These are phyloP conservation scores for Tuctoria greenei DNA, from an alignment of 176 grass and related monocot genomes.

Conservation along the genomic window DNA sequence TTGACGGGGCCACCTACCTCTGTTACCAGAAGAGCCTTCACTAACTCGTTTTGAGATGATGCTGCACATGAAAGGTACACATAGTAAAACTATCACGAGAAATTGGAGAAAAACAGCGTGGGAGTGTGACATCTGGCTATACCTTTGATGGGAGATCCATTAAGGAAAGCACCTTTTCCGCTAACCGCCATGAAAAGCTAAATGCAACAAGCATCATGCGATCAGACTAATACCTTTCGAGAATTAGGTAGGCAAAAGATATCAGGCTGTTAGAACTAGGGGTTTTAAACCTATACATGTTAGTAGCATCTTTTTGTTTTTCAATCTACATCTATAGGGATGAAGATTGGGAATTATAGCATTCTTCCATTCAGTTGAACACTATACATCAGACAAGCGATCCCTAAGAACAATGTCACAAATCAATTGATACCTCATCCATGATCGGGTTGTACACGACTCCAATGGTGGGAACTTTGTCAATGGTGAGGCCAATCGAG, in stretches of 20 bases:
- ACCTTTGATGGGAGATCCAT: constrained; percentile 91
- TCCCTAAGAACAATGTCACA: neutral
- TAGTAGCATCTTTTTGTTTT: neutral
- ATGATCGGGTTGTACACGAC: constrained; percentile 95
- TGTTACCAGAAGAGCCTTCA: constrained; percentile 96
- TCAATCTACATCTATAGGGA: neutral
- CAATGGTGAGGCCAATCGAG: constrained; percentile 88
- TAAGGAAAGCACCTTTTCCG: constrained; percentile 90
- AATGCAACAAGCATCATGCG: constrained; percentile 5
- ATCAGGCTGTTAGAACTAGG: constrained; percentile 14
- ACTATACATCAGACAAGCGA: neutral
- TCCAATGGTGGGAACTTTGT: constrained; percentile 74
- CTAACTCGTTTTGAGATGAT: constrained; percentile 83
- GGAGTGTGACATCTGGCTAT: constrained; percentile 1
- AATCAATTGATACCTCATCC: constrained; percentile 66
- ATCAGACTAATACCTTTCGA: constrained; percentile 7
- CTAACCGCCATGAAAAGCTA: constrained; percentile 81
- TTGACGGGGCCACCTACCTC: constrained; percentile 49
- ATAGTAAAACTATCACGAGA: neutral
- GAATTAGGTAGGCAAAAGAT: neutral
- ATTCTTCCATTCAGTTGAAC: neutral
- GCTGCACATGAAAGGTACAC: constrained; percentile 46
- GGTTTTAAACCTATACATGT: neutral
- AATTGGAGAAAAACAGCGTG: neutral
- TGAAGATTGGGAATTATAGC: neutral